Evolutionary conservation across 2,329 filamentous ascomycete species (phyloP).

Genomic region (Alternaria longipes): DNA sequence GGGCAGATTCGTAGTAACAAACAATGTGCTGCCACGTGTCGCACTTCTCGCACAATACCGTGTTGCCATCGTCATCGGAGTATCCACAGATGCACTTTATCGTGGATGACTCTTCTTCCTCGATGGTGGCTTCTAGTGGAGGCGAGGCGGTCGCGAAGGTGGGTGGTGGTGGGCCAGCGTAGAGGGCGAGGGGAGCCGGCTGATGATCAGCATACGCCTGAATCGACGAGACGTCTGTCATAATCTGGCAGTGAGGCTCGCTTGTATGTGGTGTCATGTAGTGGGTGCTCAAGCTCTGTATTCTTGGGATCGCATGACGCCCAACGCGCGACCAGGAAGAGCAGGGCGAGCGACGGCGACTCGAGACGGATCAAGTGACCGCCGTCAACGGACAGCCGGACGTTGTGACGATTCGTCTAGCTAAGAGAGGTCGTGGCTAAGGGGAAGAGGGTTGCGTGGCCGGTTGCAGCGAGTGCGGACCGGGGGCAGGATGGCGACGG

Average conservation of each 20-base stretch:
- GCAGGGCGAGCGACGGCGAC: slow-evolving; percentile 36
- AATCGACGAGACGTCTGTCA: slow-evolving; percentile 55
- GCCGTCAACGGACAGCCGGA: slow-evolving; percentile 27
- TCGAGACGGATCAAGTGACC: slow-evolving; percentile 36
- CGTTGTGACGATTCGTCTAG: slow-evolving; percentile 17
- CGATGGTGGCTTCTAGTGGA: slow-evolving; percentile 54
- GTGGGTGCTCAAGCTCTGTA: slow-evolving; percentile 49
- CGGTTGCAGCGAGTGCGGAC: slow-evolving; percentile 33
- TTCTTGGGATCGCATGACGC: slow-evolving; percentile 55
- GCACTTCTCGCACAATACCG: slow-evolving; percentile 94
- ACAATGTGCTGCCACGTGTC: slow-evolving; percentile 98
- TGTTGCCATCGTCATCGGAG: slow-evolving; percentile 94
- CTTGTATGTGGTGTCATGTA: slow-evolving; percentile 31
- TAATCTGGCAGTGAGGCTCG: slow-evolving; percentile 49
- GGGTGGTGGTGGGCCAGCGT: slow-evolving; percentile 40
- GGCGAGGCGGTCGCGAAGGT: slow-evolving; percentile 49
- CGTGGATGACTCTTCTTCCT: slow-evolving; percentile 83
- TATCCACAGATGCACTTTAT: slow-evolving; percentile 98
- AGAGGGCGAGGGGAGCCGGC: slow-evolving; percentile 50
- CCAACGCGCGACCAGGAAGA: slow-evolving; percentile 46
- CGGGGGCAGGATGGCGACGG: slow-evolving; percentile 27
- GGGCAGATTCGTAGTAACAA: slow-evolving; percentile 86
- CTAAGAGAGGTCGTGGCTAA: slow-evolving; percentile 23
- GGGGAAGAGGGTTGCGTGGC: slow-evolving; percentile 42
- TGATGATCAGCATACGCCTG: slow-evolving; percentile 55